Base-by-base conservation (phyloP, 148 eudicot genomes). In the Dysphania ambrosioides region DNA sequence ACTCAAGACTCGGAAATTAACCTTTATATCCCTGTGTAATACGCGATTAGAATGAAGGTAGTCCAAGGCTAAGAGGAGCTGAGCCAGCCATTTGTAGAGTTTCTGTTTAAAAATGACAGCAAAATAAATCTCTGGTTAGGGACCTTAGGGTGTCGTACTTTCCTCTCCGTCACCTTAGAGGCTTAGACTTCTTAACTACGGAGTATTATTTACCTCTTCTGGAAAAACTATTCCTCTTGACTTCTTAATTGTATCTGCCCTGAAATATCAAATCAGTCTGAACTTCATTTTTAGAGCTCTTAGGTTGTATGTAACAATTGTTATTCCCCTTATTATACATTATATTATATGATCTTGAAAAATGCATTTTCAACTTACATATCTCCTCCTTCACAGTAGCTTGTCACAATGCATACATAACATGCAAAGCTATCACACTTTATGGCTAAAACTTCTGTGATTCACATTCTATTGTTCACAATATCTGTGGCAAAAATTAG, bases 21-120 rank as follows among this genome's bases (percentile, higher is more conserved):
- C 99, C 97, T 96, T 96, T n/a, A 96, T 88, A 72, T 96, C 97
- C 77, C 97, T 78, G 60, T 96, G 99, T 73, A 92, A 84, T 76
- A 96, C 91, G 27, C 97, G 99, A 38, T 92, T 87, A 51, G 97
- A 85, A 69, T 96, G 99, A 74, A 96, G 89, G 81, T 96, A 96
- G 81, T 96, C 97, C 80, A 96, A 75, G 31, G 97, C 99, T 81
- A 96, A 65, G 77, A 96, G 85, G 41, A 96, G 80, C 72, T 96
- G 99, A 61, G 94, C 82, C 74, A 96, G 64, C 99, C 97, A 96
- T 83, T 90, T 96, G 88, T 97, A 96, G 68, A 96, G 84, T 88
- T 87, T 96, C 99, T 95, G 91, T 69, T 66, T 64, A 75, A 51
- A 23, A 19, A 47, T 51, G 23, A 64, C 44, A 63, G 23, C 72